Base-by-base conservation (phyloP, 73 alveolate genomes). In the Tetrahymena malaccensis region DNA sequence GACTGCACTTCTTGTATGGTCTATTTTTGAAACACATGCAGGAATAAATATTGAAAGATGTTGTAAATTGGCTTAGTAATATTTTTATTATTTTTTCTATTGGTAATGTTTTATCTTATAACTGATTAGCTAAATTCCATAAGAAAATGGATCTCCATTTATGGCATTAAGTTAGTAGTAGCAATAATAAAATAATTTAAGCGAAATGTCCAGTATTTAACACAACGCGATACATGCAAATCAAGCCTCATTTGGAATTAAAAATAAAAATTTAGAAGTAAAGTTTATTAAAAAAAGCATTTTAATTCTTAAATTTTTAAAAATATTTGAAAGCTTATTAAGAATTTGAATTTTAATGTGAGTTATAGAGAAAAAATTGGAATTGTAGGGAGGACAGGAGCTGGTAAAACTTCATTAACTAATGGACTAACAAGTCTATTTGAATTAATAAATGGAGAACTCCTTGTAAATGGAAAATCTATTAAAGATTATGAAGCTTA, bases 371-470 rank as follows among this genome's bases (percentile, higher is more conserved):
- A 98, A 96, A 97, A 98, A 96, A 95, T 98, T 4, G 99, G 99
- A 4, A 96, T 98, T 57, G 98, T 98, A 34, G 99, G 99, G 0
- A 97, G 99, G 95, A 98, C 99, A 44, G 99, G 99, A 10, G 96
- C 98, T n/a, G 99, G 99, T 5, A 98, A 98, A 94, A 96, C 98
- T 33, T 84, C 98, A 55, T 93, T 98, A 16, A 94, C 96, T 31
- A 94, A 96, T 33, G 96, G 98, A n/a, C 96, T 98, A 34, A 85
- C 97, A 21, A 96, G 99, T 40, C 43, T 98, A 25, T 95, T 97
- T 35, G 98, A 97, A 40, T 94, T 94, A 34, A 85, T 34, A 43
- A 85, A 34, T 50, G 97, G 97, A n/a, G 35, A 93, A 9, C 31
- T 95, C 31, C 35, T 19, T 21, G 40, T 89, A 34, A 55, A 85